Evolutionary conservation across 2,329 filamentous ascomycete genomes (phyloP).

Genomic region (Parafenestella ontariensis): DNA sequence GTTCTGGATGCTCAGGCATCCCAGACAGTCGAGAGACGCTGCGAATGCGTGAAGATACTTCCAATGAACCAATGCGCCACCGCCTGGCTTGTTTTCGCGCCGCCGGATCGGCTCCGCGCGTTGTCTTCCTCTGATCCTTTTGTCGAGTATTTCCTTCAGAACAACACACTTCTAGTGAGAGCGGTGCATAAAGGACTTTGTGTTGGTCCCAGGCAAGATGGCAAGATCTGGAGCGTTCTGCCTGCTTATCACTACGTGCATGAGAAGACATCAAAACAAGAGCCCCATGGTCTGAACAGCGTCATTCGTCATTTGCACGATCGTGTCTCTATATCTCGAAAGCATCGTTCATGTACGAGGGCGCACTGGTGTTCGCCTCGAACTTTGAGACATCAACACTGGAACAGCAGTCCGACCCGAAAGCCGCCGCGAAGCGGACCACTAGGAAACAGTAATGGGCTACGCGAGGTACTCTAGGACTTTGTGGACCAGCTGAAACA

Average conservation of each 20-base stretch:
- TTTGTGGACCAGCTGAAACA: slow-evolving; percentile 39
- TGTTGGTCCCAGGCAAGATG: too few relatives aligned
- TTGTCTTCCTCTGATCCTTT: slow-evolving; percentile 13
- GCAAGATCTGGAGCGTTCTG: background rate
- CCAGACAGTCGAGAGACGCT: slow-evolving; percentile 18
- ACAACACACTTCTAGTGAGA: too few relatives aligned
- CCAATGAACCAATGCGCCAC: slow-evolving; percentile 15
- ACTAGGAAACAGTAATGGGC: too few relatives aligned
- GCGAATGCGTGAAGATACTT: slow-evolving; percentile 15
- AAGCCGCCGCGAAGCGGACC: slow-evolving; percentile 9
- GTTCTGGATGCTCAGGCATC: slow-evolving; percentile 2
- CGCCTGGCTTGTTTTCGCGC: slow-evolving; percentile 17
- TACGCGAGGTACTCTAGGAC: too few relatives aligned
- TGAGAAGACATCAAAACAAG: background rate
- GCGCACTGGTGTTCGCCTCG: background rate
- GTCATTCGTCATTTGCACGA: background rate
- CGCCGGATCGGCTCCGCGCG: slow-evolving; percentile 10
- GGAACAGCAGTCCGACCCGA: background rate
- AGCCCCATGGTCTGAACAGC: background rate
- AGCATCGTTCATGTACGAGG: background rate
- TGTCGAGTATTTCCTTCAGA: slow-evolving; percentile 15
- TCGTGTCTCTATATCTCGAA: too few relatives aligned
- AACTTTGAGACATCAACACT: background rate
- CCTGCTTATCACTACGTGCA: background rate
- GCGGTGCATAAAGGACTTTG: too few relatives aligned